phyloP scores from a whole-genome alignment of 2,329 filamentous ascomycete genomes.

The Thielaviopsis punctulata region DNA sequence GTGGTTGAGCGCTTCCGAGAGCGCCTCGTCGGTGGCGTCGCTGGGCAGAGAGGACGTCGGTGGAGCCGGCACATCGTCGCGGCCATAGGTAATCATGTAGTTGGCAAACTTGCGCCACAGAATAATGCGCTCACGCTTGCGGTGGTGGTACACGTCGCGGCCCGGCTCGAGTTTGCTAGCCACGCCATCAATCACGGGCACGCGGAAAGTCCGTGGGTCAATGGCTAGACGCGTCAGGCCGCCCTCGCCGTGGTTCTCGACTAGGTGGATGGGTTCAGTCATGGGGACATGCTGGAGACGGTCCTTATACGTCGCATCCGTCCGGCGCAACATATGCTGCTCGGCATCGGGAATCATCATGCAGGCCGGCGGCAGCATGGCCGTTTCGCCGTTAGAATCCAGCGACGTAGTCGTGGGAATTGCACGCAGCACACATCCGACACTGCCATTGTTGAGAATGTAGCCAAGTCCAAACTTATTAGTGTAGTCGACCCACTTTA shows the following conservation, averaged over 20 bases:
- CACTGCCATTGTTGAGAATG: constrained; percentile 64
- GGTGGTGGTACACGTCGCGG: constrained; percentile 46
- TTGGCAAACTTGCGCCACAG: constrained; percentile 60
- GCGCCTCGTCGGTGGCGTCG: constrained; percentile 8
- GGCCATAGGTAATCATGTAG: constrained; percentile 57
- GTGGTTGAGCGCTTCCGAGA: constrained; percentile 2
- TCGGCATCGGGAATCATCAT: constrained; percentile 57
- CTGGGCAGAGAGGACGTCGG: background rate
- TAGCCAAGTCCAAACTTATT: constrained; percentile 77
- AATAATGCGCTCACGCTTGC: constrained; percentile 47
- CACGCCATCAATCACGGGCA: constrained; percentile 38
- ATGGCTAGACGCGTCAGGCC: constrained; percentile 49
- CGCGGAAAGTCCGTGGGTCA: constrained; percentile 42
- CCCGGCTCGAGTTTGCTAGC: constrained; percentile 44
- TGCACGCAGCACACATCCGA: constrained; percentile 50
- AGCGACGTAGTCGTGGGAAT: constrained; percentile 27
- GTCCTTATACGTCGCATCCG: constrained; percentile 37
- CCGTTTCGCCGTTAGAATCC: constrained; percentile 24
- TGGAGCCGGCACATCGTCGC: constrained; percentile 41
- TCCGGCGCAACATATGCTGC: constrained; percentile 46
- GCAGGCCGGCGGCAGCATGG: constrained; percentile 49
- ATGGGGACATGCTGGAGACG: constrained; percentile 47
- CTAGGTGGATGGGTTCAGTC: constrained; percentile 48
- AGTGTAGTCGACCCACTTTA: constrained; percentile 80
- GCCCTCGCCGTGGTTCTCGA: constrained; percentile 49